Base-by-base conservation (phyloP, 2,329 filamentous ascomycete genomes). In the Fusarium sp. region DNA sequence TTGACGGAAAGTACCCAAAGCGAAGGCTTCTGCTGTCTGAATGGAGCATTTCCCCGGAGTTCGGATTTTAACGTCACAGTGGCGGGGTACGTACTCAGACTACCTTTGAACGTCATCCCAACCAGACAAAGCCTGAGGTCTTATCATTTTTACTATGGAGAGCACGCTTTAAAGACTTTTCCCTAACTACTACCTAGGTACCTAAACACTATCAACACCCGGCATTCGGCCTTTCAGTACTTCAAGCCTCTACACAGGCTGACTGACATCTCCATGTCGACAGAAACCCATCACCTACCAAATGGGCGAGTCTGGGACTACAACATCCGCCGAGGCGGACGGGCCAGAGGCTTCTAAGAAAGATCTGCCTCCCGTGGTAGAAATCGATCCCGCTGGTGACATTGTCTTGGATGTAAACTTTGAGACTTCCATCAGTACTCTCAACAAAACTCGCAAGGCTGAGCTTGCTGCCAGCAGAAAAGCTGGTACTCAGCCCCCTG, bases 381-480 rank as follows among this genome's bases (percentile, higher is more conserved):
- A 85, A 36, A 87, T 94, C 55, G 86, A 86, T 28, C 73, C 84
- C 8, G 81, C 83, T 22, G 92, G 92, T 39, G 90, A 94, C 76
- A 80, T 94, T 26, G 79, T 94, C 36, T 86, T 95, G 20, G 86
- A 91, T 68, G 87, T 94, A 39, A 86, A 86, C 13, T 93, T 94
- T 77, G 87, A 91, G 69, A 90, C 88, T 39, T 89, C 86, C 6
- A 82, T 81, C 47, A 81, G 86, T 67, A 85, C 86, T 48, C 82
- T 91, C 78, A 82, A 82, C 59, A 81, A 82, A 31, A 83, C 81
- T 67, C 83, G 82, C 63, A 87, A 81, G 77, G 84, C 80, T 20
- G 73, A 78, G 60, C 54, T 82, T 65, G 69, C 79, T 51, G 71
- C 79, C 55, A 65, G 78, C 63, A 78, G 77, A 68, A 83, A 80